Evolutionary conservation across 768 basidiomycete genomes (phyloP), one percentile per base, ranked within the genome.

Genomic region (Rhizopogon salebrosus): DNA sequence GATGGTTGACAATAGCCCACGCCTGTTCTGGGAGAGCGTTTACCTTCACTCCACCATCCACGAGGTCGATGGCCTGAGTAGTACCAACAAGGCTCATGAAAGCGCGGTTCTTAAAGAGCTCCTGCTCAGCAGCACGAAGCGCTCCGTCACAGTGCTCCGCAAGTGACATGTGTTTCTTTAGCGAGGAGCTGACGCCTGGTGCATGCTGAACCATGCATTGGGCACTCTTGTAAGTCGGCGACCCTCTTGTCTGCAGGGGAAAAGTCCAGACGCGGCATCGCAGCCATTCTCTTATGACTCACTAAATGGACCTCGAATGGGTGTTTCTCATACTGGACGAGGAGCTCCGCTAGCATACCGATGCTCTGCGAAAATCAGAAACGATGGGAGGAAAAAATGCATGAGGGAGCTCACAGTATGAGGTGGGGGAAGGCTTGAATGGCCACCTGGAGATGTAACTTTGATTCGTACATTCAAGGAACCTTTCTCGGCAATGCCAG

Each of bases 21-120:
- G 80, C 85, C 51, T 71, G 74, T 67, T 92, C 90, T 1, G 91
- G 91, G 22, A 94, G 77, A 24, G 89, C 89, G 60, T 92, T 92
- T 24, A 76, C 75, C 67, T 91, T 90, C 26, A 84, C 79, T 10
- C 83, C 85, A 20, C 82, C 83, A n/a, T 74, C 70, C 34, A 83
- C 76, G 11, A 93, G 62, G 60, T 91, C 89, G 40, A 86, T 77
- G 1, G 91, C 91, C 65, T 90, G 87, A 1, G 90, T 91, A 4
- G 87, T 91, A 31, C 81, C 75, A 4, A 83, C 72, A 8, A 83
- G 63, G 55, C 75, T 79, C 51, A 71, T 72, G 52, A 74, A 24
- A 7, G 40, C 20, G 29, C 22, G 22, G 58, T 49, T 39, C 27
- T 13, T 31, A 18, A 54, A 53, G 2, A 55, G 23, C 18, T 27